Base-by-base conservation (phyloP, 257 asterid species). In the Capsicum chinense region DNA sequence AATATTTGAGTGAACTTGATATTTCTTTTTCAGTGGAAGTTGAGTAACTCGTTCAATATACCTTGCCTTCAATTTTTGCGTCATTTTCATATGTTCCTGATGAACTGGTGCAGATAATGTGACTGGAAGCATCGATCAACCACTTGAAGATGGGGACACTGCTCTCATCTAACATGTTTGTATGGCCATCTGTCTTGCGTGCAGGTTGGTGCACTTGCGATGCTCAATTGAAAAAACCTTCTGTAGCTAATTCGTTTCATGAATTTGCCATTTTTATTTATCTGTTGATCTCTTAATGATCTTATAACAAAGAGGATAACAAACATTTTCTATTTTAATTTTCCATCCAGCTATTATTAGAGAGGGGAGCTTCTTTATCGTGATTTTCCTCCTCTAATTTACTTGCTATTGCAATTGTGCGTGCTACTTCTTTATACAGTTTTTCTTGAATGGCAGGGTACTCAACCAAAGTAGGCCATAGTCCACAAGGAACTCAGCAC, bases 111-210 rank as follows among this genome's bases (percentile, higher is more conserved):
- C 92, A 94, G 98, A 90, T 85, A 87, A 90, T 87, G 90, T 90
- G 86, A 87, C 83, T 84, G 97, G 97, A 39, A 90, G 85, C 90
- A 93, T 96, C 79, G 92, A 96, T 83, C 92, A 93, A 84, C 95
- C 97, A 48, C 87, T 92, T 83, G 98, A 93, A 89, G 99, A 96
- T 73, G 99, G 99, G 42, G 99, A 96, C 87, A 94, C 95, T 52
- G 94, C 95, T 71, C 99, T 86, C 99, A 94, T 88, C 93, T 96
- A 44, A 37, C 97, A 6, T 96, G 99, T 88, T 92, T 94, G 84
- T 94, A 92, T 67, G 99, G 98, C 80, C 95, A 96, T 86, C 84
- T 93, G 76, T 52, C 90, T 47, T 94, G 98, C 54, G 98, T 93
- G 82, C 98, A 94, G 98, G 97, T 94, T 66, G 17, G 84, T 83